Percentiles rank a stretch among this genome's conserved stretches.
These are phyloP conservation scores for Candida glucosophila DNA, from an alignment of 1,139 yeast genomes.

Conservation along the genomic window DNA sequence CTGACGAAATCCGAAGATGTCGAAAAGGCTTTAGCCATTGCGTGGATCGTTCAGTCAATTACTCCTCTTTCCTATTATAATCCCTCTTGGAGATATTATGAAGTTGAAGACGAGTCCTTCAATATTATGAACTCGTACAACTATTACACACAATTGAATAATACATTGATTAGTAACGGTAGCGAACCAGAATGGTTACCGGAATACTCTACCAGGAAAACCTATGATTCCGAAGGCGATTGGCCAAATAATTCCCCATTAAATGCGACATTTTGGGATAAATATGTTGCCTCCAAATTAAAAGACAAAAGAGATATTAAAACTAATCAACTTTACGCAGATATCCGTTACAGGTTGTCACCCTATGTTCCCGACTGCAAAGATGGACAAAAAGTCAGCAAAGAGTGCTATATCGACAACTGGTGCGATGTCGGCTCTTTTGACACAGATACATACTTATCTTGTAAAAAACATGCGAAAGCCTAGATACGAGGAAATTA, in stretches of 20 bases:
- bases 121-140: constrained; percentile 53
- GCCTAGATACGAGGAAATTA: too few relatives aligned
- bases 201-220: constrained; percentile 47
- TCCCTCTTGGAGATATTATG: constrained; percentile 68
- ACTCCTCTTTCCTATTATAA: constrained; percentile 54
- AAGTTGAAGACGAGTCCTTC: constrained; percentile 57
- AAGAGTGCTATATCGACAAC: constrained; percentile 30
- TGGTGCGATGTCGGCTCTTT: constrained; percentile 27
- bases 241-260: constrained; percentile 49
- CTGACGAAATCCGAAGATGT: too few relatives aligned
- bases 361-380: constrained; percentile 42
- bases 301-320: constrained; percentile 24
- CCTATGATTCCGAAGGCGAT: constrained; percentile 32
- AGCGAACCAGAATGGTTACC: constrained; percentile 46
- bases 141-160: constrained; percentile 45
- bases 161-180: constrained; percentile 39
- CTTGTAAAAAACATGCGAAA: too few relatives aligned
- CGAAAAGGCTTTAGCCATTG: constrained; percentile 41
- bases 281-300: constrained; percentile 24
- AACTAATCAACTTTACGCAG: constrained; percentile 39
- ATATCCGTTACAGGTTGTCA: constrained; percentile 42
- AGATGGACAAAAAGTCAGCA: constrained; percentile 20
- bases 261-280: constrained; percentile 54
- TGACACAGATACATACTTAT: too few relatives aligned
- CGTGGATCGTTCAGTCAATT: constrained; percentile 61